Base-by-base conservation (phyloP, 83 land plant species). In the Thuja plicata region DNA sequence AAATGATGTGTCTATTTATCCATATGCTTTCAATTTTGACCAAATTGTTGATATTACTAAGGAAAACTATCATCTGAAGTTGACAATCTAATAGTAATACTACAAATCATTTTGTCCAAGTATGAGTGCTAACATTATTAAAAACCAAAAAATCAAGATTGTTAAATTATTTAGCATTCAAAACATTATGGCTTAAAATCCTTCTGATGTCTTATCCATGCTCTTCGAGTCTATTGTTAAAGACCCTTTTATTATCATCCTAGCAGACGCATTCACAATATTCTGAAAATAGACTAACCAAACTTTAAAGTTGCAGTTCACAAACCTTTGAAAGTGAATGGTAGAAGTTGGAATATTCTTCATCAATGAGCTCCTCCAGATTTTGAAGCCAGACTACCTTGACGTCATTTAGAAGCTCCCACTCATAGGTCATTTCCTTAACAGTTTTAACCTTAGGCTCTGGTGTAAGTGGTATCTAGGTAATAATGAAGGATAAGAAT, bases 331-430 rank as follows among this genome's bases (percentile, higher is more conserved):
- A 94, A 43, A 98, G 45, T 38, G 99, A 93, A 87, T 92, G 97
- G 91, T 96, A 98, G 90, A 98, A 98, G 74, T 95, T 97, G 57
- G 91, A 90, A 89, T 98, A 98, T 88, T 98, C 99, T 89, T 98
- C 99, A 41, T 97, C 99, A 34, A 98, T 94, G 54, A 98, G 96
- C 89, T 98, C 99, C 92, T 98, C n/a, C 80, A 98, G 97, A 90
- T 88, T 97, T 27, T 99, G 91, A 9, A 98, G 90, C 99, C 99
- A 98, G 81, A 98, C 91, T 85, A 99, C 99, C 89, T 96, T 98
- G 43, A 98, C 92, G 83, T 97, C 98, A 92, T 98, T 98, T 91
- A 98, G 82, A 88, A 95, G 93, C 90, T 97, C 98, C 99, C 99
- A 97, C 55, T 94, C 97, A 92, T 90, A 92, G 37, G 94, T 93